Base-by-base conservation (phyloP, 768 basidiomycete species). In the Termitomyces sp. region DNA sequence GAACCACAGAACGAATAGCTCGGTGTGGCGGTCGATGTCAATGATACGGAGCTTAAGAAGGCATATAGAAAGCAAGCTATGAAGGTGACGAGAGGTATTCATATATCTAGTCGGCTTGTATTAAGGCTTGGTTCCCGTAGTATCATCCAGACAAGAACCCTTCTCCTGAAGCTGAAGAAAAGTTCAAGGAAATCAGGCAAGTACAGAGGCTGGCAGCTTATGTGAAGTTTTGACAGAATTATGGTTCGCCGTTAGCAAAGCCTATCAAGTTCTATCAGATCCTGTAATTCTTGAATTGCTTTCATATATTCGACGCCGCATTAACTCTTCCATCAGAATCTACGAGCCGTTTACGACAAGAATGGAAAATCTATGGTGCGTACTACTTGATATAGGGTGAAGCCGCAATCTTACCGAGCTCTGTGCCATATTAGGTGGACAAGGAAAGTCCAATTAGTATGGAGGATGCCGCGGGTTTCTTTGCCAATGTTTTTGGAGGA, bases 131-230 rank as follows among this genome's bases (percentile, higher is more conserved):
- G 35, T 5, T 36, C 14, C 18, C 58, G 45, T 63, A 94, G 90
- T 96, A 87, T 69, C 94, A 97, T 69, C 95, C 94, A 5, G 95
- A 97, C 74, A 97, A 96, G 81, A 98, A 98, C 67, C 80, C 84
- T 7, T 89, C 92, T 4, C 81, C 86, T n/a, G 92, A 93, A 66
- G 97, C 96, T 1, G 94, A 94, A 69, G 88, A 91, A 70, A 94
- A 87, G 76, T 99, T 99, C 78, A 96, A 98, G 74, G 92, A 97
- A 47, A 92, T 99, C 67, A 94, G 92, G 91, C 87, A 63, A 61
- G 70, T 70, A 41, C 18, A 38, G 13, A 24, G n/a, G 28, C 13
- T 45, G 5, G 32, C 10, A 28, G 18, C 28, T 28, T 24, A 20
- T 35, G 26, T 33, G 24, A 7, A 33, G 7, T 24, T 28, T 49